Evolutionary conservation across 2,329 filamentous ascomycete genomes (phyloP), one percentile per base, ranked within the genome.

Genomic region (Aspergillus amoenus): DNA sequence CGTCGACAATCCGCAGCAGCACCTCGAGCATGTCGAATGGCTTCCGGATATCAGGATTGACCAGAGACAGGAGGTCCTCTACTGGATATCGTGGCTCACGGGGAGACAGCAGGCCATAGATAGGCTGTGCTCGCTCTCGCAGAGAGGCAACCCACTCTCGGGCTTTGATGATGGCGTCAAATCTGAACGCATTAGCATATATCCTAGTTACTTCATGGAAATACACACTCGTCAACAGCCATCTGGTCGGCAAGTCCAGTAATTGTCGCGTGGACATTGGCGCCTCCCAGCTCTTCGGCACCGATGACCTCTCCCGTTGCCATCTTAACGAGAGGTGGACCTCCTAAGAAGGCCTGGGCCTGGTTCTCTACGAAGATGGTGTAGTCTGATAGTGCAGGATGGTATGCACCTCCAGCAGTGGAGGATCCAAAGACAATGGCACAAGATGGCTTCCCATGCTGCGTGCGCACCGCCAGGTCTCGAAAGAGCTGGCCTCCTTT

Each of bases 301-400:
- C 66, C 74, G 18, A 77, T 71, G 0, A 74, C 60, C 50, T 80
- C 77, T 2, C 78, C 77, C 0, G 77, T 80, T 0, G 78, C 77
- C 77, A 79, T 79, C 57, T 79, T 78, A 1, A 79, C 77, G 7
- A 79, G 66, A 0, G 78, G 78, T 0, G 78, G 78, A 0, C 78
- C 77, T 6, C 71, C 78, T 1, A 79, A 67, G 49, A 79, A 80
- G 0, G 74, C 76, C 54, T 79, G 77, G 0, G 75, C 77, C 57
- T 80, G 76, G 13, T 73, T 68, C 42, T 77, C 65, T 0, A 77
- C 74, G 46, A 77, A 77, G 39, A 77, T 76, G 7, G 75, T 78
- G 52, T 79, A 78, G 56, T 78, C 70, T 1, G 76, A 77, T 2
- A 78, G 55, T 2, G 72, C 75, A 1, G 75, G 75, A 51, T 76